These are phyloP conservation scores for Rosa chinensis DNA, from an alignment of 306 rosid genomes.

Conservation along the genomic window DNA sequence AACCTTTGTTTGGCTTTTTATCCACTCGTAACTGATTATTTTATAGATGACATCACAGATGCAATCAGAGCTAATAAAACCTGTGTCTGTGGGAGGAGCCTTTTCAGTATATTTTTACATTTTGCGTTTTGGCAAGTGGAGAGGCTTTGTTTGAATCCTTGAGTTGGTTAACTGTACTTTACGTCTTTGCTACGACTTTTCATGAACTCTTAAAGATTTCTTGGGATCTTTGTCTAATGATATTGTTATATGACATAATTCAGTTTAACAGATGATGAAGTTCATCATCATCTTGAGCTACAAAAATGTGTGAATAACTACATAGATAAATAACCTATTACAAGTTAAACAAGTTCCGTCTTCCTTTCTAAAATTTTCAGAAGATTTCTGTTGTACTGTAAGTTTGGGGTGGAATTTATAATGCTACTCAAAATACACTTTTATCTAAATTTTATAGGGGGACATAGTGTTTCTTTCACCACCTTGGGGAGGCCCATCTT, in stretches of 20 bases:
- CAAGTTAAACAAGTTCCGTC: not conserved
- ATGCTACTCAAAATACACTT: not conserved
- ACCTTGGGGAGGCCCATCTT: slow-evolving; percentile 44
- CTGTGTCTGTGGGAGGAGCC: not conserved
- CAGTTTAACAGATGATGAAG: not conserved
- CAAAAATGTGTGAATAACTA: not conserved
- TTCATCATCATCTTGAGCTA: not conserved
- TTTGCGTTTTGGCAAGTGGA: not conserved
- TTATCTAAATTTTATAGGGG: slow-evolving; percentile 30
- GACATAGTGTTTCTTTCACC: slow-evolving; percentile 40
- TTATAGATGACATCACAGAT: not conserved
- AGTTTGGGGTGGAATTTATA: slow-evolving; percentile 2
- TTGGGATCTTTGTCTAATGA: not conserved
- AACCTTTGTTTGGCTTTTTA: not conserved
- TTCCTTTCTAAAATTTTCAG: not conserved
- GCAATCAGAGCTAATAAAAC: not conserved
- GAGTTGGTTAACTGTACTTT: not conserved
- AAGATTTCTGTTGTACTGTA: not conserved
- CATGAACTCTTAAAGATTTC: not conserved
- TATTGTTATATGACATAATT: not conserved
- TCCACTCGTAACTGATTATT: not conserved
- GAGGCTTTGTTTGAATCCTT: not conserved
- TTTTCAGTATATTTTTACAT: not conserved
- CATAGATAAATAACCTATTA: not conserved
- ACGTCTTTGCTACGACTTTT: not conserved